Conservation (phyloP, 345 rosid species). For the Syzygium oleosum region DNA sequence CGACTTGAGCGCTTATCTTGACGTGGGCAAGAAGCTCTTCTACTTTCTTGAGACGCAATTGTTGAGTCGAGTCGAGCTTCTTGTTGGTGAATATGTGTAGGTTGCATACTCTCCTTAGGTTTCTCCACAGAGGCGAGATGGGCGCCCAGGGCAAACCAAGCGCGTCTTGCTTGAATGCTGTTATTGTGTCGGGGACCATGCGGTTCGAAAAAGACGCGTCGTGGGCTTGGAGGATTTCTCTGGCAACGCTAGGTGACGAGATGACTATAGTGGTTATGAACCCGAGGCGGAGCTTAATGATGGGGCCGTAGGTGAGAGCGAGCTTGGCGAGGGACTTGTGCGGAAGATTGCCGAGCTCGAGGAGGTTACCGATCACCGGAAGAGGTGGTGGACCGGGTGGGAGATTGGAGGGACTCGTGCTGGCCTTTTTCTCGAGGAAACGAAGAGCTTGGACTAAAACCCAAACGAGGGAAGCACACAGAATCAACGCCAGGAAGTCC, state of each 20-base stretch:
- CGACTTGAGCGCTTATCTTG: background rate
- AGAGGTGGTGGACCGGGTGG: no score
- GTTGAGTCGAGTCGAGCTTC: conserved; percentile 5
- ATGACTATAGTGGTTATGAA: conserved; percentile 8
- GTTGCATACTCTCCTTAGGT: conserved; percentile 10
- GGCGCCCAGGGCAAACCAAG: conserved; percentile 3
- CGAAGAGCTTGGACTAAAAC: no score
- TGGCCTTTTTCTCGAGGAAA: no score
- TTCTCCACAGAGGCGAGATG: conserved; percentile 23
- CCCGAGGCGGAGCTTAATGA: no score
- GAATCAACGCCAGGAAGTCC: no score
- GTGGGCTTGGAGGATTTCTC: conserved; percentile 21
- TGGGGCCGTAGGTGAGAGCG: no score
- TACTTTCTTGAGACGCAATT: conserved; percentile 4
- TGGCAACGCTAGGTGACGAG: conserved; percentile 3
- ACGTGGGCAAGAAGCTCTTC: conserved; percentile 2
- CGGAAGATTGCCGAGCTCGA: no score
- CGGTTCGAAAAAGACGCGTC: conserved; percentile 17
- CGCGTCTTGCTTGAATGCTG: conserved; percentile 2
- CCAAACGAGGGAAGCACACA: no score
- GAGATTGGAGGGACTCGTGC: no score
- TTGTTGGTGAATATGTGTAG: conserved; percentile 6
- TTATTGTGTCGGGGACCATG: background rate
- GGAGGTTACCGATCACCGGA: no score
- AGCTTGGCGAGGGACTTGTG: no score